Conservation (phyloP, 1,139 yeast genomes). For the Pichia sp. region DNA sequence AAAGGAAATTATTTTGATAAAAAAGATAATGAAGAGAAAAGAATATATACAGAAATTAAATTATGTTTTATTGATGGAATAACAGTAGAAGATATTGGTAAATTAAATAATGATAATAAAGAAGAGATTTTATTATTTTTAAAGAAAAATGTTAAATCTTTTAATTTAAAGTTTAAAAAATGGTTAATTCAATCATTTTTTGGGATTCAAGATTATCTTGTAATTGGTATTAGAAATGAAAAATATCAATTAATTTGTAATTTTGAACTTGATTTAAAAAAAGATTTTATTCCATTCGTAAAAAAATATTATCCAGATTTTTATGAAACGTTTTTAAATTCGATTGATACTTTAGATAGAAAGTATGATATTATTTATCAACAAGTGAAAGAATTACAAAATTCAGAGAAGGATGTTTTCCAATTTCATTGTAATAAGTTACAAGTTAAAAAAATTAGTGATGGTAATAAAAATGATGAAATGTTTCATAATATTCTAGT, state of each 20-base stretch:
- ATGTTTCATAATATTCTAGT: conserved; percentile 1
- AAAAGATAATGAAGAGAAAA: not conserved
- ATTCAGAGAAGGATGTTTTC: conserved; percentile 5
- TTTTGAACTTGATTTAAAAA: conserved; percentile 6
- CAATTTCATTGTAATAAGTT: not conserved
- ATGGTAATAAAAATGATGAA: not conserved
- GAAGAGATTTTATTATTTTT: conserved; percentile 4
- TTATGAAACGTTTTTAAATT: conserved; percentile 6
- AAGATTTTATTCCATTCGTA: conserved; percentile 15
- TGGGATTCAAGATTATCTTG: conserved; percentile 14
- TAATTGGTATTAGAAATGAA: conserved; percentile 18
- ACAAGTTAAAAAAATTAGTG: not conserved
- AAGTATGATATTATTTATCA: conserved; percentile 1
- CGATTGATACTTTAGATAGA: conserved; percentile 1
- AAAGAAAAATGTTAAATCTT: conserved; percentile 1
- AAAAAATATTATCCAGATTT: not conserved
- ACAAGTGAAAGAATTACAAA: conserved; percentile 1
- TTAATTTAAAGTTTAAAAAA: conserved; percentile 7
- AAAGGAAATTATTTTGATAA: too few species aligned
- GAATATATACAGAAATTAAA: conserved; percentile 15
- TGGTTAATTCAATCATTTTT: conserved; percentile 18
- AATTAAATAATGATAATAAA: not conserved
- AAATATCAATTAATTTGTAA: conserved; percentile 6
- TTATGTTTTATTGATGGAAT: conserved; percentile 1
- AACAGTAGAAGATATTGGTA: not conserved